Conservation (phyloP, 2,329 filamentous ascomycete genomes). For the Sarocladium brachiariae region DNA sequence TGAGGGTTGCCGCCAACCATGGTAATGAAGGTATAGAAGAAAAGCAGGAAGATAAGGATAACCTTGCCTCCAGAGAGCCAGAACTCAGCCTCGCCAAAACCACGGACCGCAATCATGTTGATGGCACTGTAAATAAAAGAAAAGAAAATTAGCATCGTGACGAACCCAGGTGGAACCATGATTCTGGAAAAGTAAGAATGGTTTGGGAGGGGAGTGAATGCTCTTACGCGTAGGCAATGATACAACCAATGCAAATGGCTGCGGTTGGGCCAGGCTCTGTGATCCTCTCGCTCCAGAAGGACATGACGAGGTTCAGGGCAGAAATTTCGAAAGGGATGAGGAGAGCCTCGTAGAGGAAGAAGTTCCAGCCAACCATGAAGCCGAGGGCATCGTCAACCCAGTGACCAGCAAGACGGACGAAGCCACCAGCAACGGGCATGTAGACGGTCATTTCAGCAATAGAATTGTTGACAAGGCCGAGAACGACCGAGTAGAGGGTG, state of each 20-base stretch:
- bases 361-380: conserved; percentile 44
- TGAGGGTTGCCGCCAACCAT: conserved; percentile 74
- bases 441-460: conserved; percentile 54
- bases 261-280: conserved; percentile 15
- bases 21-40: conserved; percentile 70
- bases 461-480: conserved; percentile 53
- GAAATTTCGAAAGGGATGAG: conserved; percentile 46
- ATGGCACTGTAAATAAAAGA: conserved; percentile 34
- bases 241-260: conserved; percentile 16
- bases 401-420: conserved; percentile 51
- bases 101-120: conserved; percentile 59
- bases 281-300: conserved; percentile 29
- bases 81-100: conserved; percentile 68
- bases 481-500: conserved; percentile 40
- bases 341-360: conserved; percentile 44
- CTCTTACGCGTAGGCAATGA: conserved; percentile 50
- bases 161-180: conserved; percentile 8
- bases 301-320: conserved; percentile 30
- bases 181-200: too few species aligned
- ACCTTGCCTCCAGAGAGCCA: conserved; percentile 58
- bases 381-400: conserved; percentile 55
- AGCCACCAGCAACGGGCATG: conserved; percentile 51
- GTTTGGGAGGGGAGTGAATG: conserved; percentile 6
- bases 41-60: conserved; percentile 58
- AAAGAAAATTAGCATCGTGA: conserved; percentile 21